A percentile compares a stretch with the other conserved stretches of the same genome.
Conservation (phyloP, 257 asterid species). For the Salvia miltiorrhiza region DNA sequence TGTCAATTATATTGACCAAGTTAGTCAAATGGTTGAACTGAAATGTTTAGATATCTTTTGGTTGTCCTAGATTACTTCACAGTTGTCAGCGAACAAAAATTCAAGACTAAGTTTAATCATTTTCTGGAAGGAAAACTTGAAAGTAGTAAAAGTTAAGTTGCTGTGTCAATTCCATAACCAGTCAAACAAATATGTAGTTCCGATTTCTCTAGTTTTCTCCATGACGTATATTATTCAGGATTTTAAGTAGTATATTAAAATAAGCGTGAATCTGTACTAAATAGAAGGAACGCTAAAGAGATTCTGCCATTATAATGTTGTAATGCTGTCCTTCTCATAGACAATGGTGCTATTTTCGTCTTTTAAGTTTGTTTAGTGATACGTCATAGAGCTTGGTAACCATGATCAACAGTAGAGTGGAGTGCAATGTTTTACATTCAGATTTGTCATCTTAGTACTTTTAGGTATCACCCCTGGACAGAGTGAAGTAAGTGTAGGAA, state of each 20-base stretch:
- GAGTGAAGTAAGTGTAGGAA: background rate
- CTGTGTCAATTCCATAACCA: too few relatives aligned
- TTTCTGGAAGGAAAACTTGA: background rate
- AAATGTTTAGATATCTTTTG: background rate
- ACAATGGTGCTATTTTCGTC: background rate
- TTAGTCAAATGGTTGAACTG: conserved; percentile 2
- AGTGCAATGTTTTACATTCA: background rate
- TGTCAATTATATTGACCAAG: background rate
- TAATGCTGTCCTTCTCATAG: background rate
- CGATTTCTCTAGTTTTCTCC: too few relatives aligned
- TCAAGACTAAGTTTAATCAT: background rate
- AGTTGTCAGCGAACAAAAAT: background rate
- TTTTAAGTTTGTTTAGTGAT: background rate
- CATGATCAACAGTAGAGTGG: background rate
- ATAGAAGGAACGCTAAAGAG: too few relatives aligned
- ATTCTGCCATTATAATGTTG: background rate
- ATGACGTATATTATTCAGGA: too few relatives aligned
- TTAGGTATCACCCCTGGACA: conserved; percentile 7
- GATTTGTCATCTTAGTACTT: background rate
- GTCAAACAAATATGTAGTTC: too few relatives aligned
- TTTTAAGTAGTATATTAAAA: too few relatives aligned
- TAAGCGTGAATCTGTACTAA: too few relatives aligned
- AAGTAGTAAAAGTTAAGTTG: background rate
- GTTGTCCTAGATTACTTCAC: background rate
- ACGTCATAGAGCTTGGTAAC: background rate